A percentile compares a stretch with the other conserved stretches of the same genome.
Conservation (phyloP, 305 asterid genomes). For the Solanum aculeatissimum region DNA sequence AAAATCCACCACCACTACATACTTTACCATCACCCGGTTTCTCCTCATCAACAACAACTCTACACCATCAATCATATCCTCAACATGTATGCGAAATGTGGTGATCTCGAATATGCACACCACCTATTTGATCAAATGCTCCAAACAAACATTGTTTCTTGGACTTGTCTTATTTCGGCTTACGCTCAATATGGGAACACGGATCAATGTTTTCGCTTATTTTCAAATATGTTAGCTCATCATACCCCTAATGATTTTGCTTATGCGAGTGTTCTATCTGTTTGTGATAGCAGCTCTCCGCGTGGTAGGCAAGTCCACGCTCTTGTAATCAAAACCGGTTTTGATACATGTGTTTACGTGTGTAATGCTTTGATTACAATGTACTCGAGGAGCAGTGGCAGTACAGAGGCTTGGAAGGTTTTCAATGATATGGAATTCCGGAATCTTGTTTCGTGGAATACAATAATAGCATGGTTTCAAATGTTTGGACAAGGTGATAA, state of each 20-base stretch:
- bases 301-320: slow-evolving; percentile 68
- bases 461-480: slow-evolving; percentile 56
- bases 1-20: slow-evolving; percentile 16
- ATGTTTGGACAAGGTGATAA: slow-evolving; percentile 21
- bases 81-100: slow-evolving; percentile 38
- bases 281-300: slow-evolving; percentile 28
- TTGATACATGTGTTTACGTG: slow-evolving; percentile 51
- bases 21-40: neutral
- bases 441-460: slow-evolving; percentile 63
- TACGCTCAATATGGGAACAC: slow-evolving; percentile 45
- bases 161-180: slow-evolving; percentile 71
- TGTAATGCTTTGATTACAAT: slow-evolving; percentile 65
- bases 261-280: slow-evolving; percentile 57
- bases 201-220: slow-evolving; percentile 35
- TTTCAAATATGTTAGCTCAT: slow-evolving; percentile 38
- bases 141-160: slow-evolving; percentile 46
- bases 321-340: slow-evolving; percentile 45
- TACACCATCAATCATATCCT: slow-evolving; percentile 40
- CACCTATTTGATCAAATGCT: slow-evolving; percentile 52
- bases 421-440: slow-evolving; percentile 30
- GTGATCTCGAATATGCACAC: slow-evolving; percentile 33
- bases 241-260: slow-evolving; percentile 65
- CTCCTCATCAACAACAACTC: slow-evolving; percentile 10
- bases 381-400: slow-evolving; percentile 42
- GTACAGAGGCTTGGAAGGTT: slow-evolving; percentile 51